phyloP scores from a whole-genome alignment of 768 basidiomycete genomes.

The Hericium rajendrae region DNA sequence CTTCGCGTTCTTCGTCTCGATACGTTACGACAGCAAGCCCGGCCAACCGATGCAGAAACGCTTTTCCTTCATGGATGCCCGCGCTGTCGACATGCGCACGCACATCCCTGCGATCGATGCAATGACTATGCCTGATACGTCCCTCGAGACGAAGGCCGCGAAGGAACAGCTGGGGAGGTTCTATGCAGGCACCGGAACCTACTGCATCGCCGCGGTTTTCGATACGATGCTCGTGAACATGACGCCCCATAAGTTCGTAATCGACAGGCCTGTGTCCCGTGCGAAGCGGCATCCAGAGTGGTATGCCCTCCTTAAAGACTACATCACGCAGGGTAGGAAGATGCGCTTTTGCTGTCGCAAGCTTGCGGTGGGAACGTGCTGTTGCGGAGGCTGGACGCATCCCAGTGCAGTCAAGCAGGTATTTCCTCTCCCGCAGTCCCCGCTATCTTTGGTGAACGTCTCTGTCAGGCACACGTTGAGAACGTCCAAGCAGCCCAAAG shows the following conservation, averaged over 20 bases:
- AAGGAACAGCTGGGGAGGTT: background rate
- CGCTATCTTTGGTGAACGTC: too few relatives aligned
- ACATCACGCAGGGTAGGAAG: background rate
- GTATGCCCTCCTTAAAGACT: background rate
- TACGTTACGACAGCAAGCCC: background rate
- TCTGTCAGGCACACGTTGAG: too few relatives aligned
- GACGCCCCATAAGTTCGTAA: conserved; percentile 2
- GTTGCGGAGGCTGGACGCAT: conserved; percentile 7
- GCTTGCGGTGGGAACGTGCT: background rate
- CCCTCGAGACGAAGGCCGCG: background rate
- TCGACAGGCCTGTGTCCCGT: background rate
- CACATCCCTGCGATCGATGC: too few relatives aligned
- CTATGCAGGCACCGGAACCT: conserved; percentile 2
- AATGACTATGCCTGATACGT: background rate
- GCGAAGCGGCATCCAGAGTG: background rate
- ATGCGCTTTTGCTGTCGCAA: conserved; percentile 1
- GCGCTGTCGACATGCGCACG: background rate
- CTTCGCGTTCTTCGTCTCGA: background rate
- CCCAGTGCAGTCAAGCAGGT: background rate
- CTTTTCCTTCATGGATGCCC: background rate
- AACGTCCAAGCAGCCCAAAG: too few relatives aligned
- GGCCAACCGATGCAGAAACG: background rate
- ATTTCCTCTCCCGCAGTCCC: too few relatives aligned
- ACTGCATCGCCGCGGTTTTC: conserved; percentile 1
- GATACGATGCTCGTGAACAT: background rate